These are phyloP conservation scores for Vitis hybrid DNA, from an alignment of 177 flowering plant genomes.

Conservation along the genomic window DNA sequence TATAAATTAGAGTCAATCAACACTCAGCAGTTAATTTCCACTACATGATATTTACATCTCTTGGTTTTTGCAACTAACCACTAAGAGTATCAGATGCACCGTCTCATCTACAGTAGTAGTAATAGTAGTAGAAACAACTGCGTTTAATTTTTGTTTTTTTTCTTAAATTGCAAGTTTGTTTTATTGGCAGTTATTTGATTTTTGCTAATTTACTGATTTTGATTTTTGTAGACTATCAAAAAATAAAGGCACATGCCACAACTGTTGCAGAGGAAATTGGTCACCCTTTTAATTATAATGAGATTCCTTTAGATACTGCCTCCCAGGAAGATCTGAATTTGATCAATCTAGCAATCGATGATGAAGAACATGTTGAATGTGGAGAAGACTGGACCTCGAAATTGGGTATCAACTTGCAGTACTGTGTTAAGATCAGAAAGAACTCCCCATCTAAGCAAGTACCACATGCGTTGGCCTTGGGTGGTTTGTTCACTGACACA, in stretches of 20 bases:
- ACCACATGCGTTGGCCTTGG: slow-evolving; percentile 54
- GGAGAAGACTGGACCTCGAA: slow-evolving; percentile 89
- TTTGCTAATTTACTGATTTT: background rate
- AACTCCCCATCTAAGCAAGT: slow-evolving; percentile 48
- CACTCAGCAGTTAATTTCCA: too few relatives aligned
- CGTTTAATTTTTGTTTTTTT: background rate
- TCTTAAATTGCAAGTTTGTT: background rate
- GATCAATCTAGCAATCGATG: slow-evolving; percentile 77
- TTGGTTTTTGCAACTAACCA: background rate
- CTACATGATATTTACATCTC: background rate
- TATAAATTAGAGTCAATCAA: too few relatives aligned
- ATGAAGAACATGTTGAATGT: slow-evolving; percentile 48
- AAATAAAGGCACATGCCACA: slow-evolving; percentile 66
- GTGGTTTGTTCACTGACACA: slow-evolving; percentile 47
- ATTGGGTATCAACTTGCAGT: slow-evolving; percentile 66
- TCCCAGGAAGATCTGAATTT: slow-evolving; percentile 67
- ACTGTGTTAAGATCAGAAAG: slow-evolving; percentile 62
- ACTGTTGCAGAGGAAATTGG: slow-evolving; percentile 72
- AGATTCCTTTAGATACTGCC: slow-evolving; percentile 57
- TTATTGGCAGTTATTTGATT: background rate
- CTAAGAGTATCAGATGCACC: background rate
- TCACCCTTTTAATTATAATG: slow-evolving; percentile 41
- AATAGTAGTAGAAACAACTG: too few relatives aligned
- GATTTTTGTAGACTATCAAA: slow-evolving; percentile 66
- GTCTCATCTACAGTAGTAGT: background rate